Evolutionary conservation across 768 basidiomycete genomes (phyloP), one percentile per base, ranked within the genome.

Genomic region (Phanerochaete carnosa): DNA sequence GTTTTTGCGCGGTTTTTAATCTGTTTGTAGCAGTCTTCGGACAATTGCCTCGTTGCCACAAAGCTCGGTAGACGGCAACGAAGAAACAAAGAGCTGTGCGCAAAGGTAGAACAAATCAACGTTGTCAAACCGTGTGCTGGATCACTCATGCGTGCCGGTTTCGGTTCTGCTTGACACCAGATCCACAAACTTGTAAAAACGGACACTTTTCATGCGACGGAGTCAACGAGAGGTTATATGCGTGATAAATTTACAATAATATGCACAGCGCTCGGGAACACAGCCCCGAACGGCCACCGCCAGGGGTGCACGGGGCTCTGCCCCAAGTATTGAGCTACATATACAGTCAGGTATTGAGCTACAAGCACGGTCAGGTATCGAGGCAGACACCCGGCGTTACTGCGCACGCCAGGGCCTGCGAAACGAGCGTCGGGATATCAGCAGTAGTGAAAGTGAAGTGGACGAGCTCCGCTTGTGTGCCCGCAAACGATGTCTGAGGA

Each of bases 321-420:
- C 51, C 51, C 51, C 51, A 52, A n/a, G 39, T 52, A 52, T 52
- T 43, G 51, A 52, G 51, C 51, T 52, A 52, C 29, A 52, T 33
- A 19, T 19, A 43, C 39, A 43, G 39, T 43, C n/a, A 52, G 30
- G 39, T 52, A 52, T 52, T 43, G 51, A 52, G 51, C 51, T 52
- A 52, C 29, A 52, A 52, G 29, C 29, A 43, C 39, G 19, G 39
- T 43, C 32, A 52, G 51, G 51, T 52, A 52, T 52, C 29, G n/a
- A 33, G 51, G 32, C 23, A 32, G 39, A 33, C 51, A 16, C 51
- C 51, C 39, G 19, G 39, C 39, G 39, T 43, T 43, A 43, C 39
- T 43, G 39, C 19, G 39, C 39, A 43, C 39, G 39, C 39, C 19
- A 19, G 19, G 39, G 19, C 19, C 39, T 4, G 39, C 4, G 39